phyloP scores from a whole-genome alignment of 208 protist species.

The Histomonas meleagridis region DNA sequence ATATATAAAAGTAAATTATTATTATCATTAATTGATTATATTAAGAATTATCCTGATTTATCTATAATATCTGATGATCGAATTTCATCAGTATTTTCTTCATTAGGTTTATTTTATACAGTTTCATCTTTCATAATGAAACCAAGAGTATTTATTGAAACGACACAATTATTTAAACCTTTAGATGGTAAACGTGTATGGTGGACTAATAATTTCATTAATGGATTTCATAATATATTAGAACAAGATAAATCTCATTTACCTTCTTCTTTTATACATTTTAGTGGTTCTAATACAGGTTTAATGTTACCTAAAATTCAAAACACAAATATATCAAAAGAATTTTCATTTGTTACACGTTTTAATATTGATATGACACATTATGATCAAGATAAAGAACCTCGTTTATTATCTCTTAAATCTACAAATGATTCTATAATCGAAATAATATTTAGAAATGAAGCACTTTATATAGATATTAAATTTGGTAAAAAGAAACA shows the following conservation, averaged over 20 bases:
- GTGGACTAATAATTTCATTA: background rate
- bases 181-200: background rate
- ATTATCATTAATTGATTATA: too few relatives aligned
- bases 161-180: background rate
- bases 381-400: background rate
- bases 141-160: background rate
- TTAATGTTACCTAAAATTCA: background rate
- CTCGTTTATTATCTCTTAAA: background rate
- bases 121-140: constrained; percentile 10
- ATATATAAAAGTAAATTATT: too few relatives aligned
- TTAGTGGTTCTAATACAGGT: background rate
- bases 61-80: too few relatives aligned
- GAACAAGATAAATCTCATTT: too few relatives aligned
- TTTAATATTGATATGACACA: background rate
- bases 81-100: too few relatives aligned
- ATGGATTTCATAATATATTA: background rate
- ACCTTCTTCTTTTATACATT: constrained; percentile 27
- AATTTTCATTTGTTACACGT: background rate
- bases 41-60: too few relatives aligned
- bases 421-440: too few relatives aligned
- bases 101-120: background rate
- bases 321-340: background rate
- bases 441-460: too few relatives aligned
- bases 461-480: too few relatives aligned
- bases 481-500: too few relatives aligned